Evolutionary conservation across 352 stramenopile species (phyloP).

Genomic region (Phytopythium litorale): DNA sequence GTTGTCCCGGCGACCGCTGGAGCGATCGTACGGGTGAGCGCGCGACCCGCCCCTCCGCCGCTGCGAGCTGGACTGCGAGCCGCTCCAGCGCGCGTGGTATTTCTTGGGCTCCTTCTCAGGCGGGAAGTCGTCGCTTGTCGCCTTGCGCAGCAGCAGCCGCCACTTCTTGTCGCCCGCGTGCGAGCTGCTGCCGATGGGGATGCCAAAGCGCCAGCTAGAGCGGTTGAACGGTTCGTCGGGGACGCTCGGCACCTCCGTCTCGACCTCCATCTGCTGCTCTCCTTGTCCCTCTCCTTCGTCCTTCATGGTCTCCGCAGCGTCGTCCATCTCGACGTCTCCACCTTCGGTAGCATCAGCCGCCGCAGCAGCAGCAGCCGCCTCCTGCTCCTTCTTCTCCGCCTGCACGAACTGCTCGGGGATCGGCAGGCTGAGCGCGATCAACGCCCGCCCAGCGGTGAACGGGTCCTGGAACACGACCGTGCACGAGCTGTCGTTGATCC

Average conservation of each 20-base stretch:
- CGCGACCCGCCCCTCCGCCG: constrained; percentile 15
- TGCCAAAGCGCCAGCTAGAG: constrained; percentile 57
- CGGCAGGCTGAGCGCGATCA: constrained; percentile 51
- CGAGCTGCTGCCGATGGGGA: constrained; percentile 45
- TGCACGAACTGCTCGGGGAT: constrained; percentile 44
- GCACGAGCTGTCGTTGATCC: constrained; percentile 84
- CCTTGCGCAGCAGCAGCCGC: constrained; percentile 64
- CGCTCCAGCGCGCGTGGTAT: constrained; percentile 58
- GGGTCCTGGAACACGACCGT: constrained; percentile 81
- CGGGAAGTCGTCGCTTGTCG: constrained; percentile 75
- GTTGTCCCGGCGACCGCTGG: not conserved
- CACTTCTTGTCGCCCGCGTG: constrained; percentile 57
- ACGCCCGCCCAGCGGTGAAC: constrained; percentile 56
- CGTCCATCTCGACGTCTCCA: constrained; percentile 63
- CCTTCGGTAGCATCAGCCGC: constrained; percentile 4
- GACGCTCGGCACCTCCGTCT: constrained; percentile 26
- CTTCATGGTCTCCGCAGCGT: constrained; percentile 12
- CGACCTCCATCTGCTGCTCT: constrained; percentile 21
- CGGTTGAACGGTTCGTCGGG: constrained; percentile 58
- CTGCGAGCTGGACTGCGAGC: constrained; percentile 7
- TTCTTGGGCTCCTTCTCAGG: constrained; percentile 70
- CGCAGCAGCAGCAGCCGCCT: constrained; percentile 6
- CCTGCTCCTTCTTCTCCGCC: constrained; percentile 15
- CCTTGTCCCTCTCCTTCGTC: constrained; percentile 11
- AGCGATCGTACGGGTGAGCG: constrained; percentile 40